Base-by-base conservation (phyloP, 495 filamentous ascomycete species). In the Amniculicola lignicola region DNA sequence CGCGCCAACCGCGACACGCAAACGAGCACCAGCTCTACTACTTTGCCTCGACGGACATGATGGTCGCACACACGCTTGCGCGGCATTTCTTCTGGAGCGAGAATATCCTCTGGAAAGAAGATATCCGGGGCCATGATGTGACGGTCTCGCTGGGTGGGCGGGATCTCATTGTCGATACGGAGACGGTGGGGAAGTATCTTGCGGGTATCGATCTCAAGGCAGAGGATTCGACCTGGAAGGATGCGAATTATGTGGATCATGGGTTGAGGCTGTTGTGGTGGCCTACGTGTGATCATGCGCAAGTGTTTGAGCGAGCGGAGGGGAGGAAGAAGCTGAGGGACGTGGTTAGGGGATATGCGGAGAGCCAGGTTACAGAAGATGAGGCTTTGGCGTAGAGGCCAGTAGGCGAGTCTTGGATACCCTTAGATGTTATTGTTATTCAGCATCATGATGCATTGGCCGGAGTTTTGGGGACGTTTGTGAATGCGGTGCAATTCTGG, bases 21-120 rank as follows among this genome's bases (percentile, higher is more conserved):
- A 85, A 83, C 57, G 82, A 87, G 67, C 76, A 79, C 69, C 78
- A 82, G 67, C 72, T 87, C 29, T 80, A 80, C 67, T 87, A 83
- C 63, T 86, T 87, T 62, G 83, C 79, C 7, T 79, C 75, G 31
- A 85, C 74, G 66, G 84, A 87, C 63, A 75, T 80, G 40, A 78
- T 79, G 9, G 79, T 84, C 10, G 75, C 81, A 22, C 78, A 82
- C 52, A 78, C 75, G 0, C 63, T 88, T 7, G 73, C 73, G 0
- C 67, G 84, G 18, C 74, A 80, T 51, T 86, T 88, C 66, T 86
- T 87, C 69, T 87, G 84, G 84, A 72, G 72, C 41, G 77, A 86
- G 49, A 84, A 80, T 52, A 78, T 85, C 33, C 66, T 86, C 9
- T 88, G 84, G 84, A 81, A 78, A 62, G 77, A 84, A 44, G 84